phyloP scores from a whole-genome alignment of 192 early-diverging fungal species.

The Lunasporangiospora selenospora region DNA sequence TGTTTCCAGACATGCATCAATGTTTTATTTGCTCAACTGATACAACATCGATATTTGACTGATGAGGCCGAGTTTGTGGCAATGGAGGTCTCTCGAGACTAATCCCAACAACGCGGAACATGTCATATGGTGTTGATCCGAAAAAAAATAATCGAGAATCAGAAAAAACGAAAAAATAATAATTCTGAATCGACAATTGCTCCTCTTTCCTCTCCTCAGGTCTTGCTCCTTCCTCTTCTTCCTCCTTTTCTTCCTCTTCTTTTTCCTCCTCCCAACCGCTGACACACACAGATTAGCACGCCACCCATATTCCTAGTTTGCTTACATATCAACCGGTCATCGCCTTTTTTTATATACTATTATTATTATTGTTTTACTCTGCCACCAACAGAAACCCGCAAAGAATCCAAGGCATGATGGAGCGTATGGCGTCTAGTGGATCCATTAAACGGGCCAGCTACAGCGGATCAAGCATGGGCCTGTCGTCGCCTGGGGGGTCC shows the following conservation, averaged over 20 bases:
- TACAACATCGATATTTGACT: no score
- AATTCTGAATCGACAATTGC: not conserved
- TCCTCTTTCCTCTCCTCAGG: not conserved
- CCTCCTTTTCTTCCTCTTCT: not conserved
- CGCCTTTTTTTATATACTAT: not conserved
- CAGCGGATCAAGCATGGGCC: slow-evolving; percentile 13
- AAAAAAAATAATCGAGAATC: not conserved
- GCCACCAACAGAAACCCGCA: slow-evolving; percentile 3
- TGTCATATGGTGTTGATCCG: not conserved
- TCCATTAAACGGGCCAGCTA: slow-evolving; percentile 31
- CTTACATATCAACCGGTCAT: not conserved
- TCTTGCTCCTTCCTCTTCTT: not conserved
- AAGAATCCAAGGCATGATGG: slow-evolving; percentile 26
- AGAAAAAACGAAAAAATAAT: not conserved
- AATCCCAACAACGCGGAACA: no score
- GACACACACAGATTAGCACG: not conserved
- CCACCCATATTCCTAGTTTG: not conserved
- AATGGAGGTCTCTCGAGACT: no score
- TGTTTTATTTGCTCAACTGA: no score
- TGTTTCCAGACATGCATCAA: no score
- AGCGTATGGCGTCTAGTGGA: slow-evolving; percentile 33
- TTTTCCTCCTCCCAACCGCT: not conserved
- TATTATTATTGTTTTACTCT: not conserved
- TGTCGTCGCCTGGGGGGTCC: slow-evolving; percentile 23
- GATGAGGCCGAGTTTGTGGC: no score